A percentile compares a stretch with the other conserved stretches of the same genome.
Evolutionary conservation across 495 filamentous ascomycete genomes (phyloP).

Genomic region (Penicillium macrosclerotiorum): DNA sequence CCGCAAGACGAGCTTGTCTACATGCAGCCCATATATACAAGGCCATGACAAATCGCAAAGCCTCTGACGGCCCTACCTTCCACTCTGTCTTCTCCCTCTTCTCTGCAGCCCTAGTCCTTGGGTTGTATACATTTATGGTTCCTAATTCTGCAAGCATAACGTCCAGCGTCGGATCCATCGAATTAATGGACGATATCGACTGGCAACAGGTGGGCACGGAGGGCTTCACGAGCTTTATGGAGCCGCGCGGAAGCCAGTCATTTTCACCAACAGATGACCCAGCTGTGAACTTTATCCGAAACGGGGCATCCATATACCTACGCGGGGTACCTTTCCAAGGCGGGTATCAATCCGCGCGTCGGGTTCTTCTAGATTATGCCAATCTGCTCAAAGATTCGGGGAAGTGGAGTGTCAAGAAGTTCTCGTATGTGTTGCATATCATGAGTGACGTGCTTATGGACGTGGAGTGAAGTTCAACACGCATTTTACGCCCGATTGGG

Average conservation of each 20-base stretch:
- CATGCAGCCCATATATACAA: conserved; percentile 54
- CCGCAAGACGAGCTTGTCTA: conserved; percentile 46
- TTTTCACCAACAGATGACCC: conserved; percentile 34
- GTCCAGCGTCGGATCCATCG: conserved; percentile 37
- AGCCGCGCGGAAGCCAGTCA: conserved; percentile 32
- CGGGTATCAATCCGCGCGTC: conserved; percentile 48
- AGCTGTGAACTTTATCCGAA: conserved; percentile 49
- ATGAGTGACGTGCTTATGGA: conserved; percentile 56
- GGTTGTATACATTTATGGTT: conserved; percentile 52
- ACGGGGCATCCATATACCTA: conserved; percentile 48
- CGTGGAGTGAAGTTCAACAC: conserved; percentile 30
- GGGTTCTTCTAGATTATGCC: conserved; percentile 50
- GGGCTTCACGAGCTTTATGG: conserved; percentile 42
- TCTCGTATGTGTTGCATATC: conserved; percentile 49
- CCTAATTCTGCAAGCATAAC: conserved; percentile 26
- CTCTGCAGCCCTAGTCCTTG: conserved; percentile 49
- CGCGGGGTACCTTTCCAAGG: conserved; percentile 46
- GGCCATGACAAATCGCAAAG: conserved; percentile 47
- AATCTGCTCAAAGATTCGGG: conserved; percentile 50
- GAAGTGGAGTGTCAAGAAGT: conserved; percentile 50
- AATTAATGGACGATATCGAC: conserved; percentile 50
- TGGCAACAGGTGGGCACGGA: conserved; percentile 45
- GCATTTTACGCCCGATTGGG: neutral
- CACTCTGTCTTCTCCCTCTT: conserved; percentile 49
- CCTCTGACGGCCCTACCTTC: conserved; percentile 49